phyloP scores from a whole-genome alignment of 2,329 filamentous ascomycete species.

The Apiospora koreana region DNA sequence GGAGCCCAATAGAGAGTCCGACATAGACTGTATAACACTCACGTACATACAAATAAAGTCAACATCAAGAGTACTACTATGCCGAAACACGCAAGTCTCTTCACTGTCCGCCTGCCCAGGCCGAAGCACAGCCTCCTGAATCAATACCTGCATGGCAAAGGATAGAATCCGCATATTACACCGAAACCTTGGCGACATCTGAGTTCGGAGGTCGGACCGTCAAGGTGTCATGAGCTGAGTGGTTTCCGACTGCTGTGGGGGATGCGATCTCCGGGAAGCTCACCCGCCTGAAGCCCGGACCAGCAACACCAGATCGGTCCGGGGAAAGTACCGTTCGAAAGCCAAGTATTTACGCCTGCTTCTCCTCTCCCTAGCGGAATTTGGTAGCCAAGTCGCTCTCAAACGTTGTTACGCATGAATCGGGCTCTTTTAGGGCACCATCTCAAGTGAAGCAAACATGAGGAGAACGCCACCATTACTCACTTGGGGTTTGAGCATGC shows the following conservation, averaged over 20 bases:
- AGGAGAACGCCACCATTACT: not conserved
- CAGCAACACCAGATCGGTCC: not conserved
- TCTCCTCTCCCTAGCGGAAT: not conserved
- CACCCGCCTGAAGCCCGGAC: not conserved
- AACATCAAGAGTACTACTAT: not conserved
- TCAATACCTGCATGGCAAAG: not conserved
- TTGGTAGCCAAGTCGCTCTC: not conserved
- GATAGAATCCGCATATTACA: not conserved
- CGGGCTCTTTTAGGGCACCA: not conserved
- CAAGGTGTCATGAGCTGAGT: not conserved
- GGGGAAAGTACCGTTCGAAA: not conserved
- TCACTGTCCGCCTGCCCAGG: not conserved
- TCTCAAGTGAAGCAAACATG: not conserved
- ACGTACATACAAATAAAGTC: slow-evolving; percentile 1
- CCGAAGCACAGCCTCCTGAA: not conserved
- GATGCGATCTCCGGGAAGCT: not conserved
- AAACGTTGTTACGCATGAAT: not conserved
- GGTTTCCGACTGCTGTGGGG: not conserved
- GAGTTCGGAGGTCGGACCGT: not conserved
- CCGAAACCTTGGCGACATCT: not conserved
- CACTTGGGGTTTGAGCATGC: not conserved
- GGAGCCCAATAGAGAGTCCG: not conserved
- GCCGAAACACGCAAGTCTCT: not conserved
- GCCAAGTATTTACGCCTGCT: not conserved
- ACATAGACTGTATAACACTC: slow-evolving; percentile 16